Evolutionary conservation across 805 yeast species (phyloP), one percentile per base, ranked within the genome.

Genomic region (Nakazawaea ambrosiae): DNA sequence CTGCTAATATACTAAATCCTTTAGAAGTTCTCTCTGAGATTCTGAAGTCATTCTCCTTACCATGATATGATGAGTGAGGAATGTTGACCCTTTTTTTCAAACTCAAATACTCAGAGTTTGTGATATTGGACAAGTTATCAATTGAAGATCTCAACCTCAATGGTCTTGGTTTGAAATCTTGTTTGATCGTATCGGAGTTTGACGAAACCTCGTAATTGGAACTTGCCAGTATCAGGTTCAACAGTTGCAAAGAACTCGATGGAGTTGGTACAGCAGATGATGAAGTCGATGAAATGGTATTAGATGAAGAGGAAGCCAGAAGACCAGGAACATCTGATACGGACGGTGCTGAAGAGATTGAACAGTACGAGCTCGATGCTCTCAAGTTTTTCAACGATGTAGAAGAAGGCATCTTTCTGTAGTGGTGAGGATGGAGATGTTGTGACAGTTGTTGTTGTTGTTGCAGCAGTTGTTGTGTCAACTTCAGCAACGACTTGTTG

Each of bases 191-290:
- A 3, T 23, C 19, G 8, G 24, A 20, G 14, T n/a, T 5, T n/a
- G n/a, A n/a, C 16, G 25, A 29, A 10, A 7, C 32, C 17, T 14
- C 27, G 15, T 31, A 19, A 15, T 20, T 18, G 37, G 28, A 16
- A 15, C 12, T 19, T 8, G 9, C 4, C 12, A 12, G 9, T 5
- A 12, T 11, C 31, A 20, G 12, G 18, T 33, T 31, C 25, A 39
- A 34, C 14, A 19, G 30, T 9, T 38, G 41, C 12, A 20, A 11
- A 5, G 41, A 38, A 15, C 25, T 33, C 2, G 41, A 38, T 18
- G 41, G 41, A 7, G 41, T 38, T 18, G 37, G 34, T 4, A 38
- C 20, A n/a, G n/a, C n/a, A 12, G 36, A 32, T 3, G 41, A 38
- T 6, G 26, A 7, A 10, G 33, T 25, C 3, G 41, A 38, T 7